Conservation (phyloP, 179 eudicot species). For the Spergularia azorica region DNA sequence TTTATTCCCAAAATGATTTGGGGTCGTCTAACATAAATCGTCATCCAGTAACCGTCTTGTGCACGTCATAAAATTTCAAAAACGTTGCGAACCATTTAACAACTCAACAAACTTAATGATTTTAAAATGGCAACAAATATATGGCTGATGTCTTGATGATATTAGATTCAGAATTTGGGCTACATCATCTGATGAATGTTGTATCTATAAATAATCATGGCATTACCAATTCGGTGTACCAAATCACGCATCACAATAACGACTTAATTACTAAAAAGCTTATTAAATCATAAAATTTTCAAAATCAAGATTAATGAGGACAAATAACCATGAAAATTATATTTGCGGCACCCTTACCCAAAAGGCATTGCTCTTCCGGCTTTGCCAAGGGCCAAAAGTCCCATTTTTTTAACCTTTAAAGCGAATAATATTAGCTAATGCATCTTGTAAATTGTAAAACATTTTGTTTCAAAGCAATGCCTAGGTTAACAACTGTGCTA, state of each 20-base stretch:
- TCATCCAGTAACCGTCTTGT: no score
- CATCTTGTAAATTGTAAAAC: not conserved
- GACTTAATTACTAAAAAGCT: not conserved
- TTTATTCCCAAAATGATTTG: no score
- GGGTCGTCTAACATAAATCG: no score
- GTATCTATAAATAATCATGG: not conserved
- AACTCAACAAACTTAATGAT: not conserved
- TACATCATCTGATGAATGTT: not conserved
- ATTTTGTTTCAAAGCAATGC: not conserved
- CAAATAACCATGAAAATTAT: not conserved
- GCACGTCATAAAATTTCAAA: no score
- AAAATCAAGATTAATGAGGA: not conserved
- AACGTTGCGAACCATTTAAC: no score
- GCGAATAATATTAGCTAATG: not conserved
- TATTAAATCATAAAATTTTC: not conserved
- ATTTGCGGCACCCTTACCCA: not conserved
- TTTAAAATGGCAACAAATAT: constrained; percentile 4
- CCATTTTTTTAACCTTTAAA: not conserved
- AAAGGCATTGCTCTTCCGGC: constrained; percentile 17
- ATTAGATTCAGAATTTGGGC: not conserved
- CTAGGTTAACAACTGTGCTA: not conserved
- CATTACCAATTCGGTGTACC: constrained; percentile 11
- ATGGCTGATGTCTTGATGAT: not conserved
- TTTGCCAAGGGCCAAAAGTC: constrained; percentile 22
- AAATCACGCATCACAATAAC: constrained; percentile 2